phyloP scores from a whole-genome alignment of 768 basidiomycete species.

The Dioszegia hungarica region DNA sequence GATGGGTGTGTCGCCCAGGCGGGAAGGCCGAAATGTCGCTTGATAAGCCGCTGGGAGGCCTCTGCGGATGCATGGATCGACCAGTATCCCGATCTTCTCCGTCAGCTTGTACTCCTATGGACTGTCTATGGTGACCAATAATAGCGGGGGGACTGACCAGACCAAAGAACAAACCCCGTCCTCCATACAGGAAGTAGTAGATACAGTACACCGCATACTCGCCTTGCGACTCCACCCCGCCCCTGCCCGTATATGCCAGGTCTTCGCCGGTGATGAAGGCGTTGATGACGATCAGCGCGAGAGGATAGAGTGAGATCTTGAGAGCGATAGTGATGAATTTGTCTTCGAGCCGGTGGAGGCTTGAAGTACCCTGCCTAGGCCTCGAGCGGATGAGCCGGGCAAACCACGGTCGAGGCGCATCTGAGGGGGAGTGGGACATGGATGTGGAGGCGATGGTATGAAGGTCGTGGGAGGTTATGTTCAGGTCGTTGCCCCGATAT shows the following conservation, averaged over 20 bases:
- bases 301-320: slow-evolving; percentile 25
- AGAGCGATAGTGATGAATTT: slow-evolving; percentile 27
- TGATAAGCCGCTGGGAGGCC: slow-evolving; percentile 4
- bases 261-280: slow-evolving; percentile 22
- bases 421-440: not conserved
- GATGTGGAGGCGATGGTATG: not conserved
- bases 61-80: slow-evolving; percentile 24
- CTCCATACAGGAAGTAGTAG: slow-evolving; percentile 26
- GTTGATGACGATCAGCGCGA: slow-evolving; percentile 22
- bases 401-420: not conserved
- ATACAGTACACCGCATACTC: slow-evolving; percentile 17
- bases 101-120: not conserved
- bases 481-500: not conserved
- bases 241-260: slow-evolving; percentile 11
- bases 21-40: not conserved
- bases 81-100: slow-evolving; percentile 18
- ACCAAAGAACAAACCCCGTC: slow-evolving; percentile 21
- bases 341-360: slow-evolving; percentile 9
- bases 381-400: not conserved
- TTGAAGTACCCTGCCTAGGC: not conserved
- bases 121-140: not conserved
- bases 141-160: slow-evolving; percentile 1
- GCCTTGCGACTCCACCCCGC: slow-evolving; percentile 5
- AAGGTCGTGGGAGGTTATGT: not conserved
- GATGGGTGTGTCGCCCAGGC: not conserved